These are phyloP conservation scores for Debaryomyces prosopidis DNA, from an alignment of 805 yeast species.

Conservation along the genomic window DNA sequence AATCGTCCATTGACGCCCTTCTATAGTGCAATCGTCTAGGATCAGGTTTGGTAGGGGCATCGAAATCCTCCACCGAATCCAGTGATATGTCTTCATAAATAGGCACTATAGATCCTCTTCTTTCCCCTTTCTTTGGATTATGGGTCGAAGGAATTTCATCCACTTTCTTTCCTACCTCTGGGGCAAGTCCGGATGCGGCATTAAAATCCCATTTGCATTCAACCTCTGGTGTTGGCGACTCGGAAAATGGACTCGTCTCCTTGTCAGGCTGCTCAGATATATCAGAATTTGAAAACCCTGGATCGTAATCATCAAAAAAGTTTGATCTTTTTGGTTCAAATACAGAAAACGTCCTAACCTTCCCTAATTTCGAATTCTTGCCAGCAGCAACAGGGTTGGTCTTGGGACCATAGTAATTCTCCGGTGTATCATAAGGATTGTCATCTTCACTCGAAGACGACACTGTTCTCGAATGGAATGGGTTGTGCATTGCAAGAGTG, in stretches of 20 bases:
- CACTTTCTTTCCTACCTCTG: not conserved
- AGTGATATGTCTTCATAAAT: constrained; percentile 14
- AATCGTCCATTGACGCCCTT: constrained; percentile 34
- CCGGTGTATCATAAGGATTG: constrained; percentile 73
- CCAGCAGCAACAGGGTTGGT: constrained; percentile 53
- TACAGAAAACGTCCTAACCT: constrained; percentile 61
- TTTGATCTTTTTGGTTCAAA: constrained; percentile 17
- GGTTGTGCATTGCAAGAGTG: not conserved
- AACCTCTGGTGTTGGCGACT: constrained; percentile 2
- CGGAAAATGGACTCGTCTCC: constrained; percentile 1
- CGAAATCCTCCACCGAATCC: constrained; percentile 6
- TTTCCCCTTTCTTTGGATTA: not conserved
- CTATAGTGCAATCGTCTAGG: constrained; percentile 16
- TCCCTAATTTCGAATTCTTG: constrained; percentile 41
- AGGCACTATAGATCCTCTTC: constrained; percentile 32
- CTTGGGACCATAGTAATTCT: constrained; percentile 57
- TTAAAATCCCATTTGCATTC: not conserved
- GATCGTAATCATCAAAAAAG: not conserved
- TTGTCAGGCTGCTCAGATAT: not conserved
- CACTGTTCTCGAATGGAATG: constrained; percentile 13
- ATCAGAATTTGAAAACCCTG: not conserved
- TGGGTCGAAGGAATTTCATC: not conserved
- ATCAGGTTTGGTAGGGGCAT: constrained; percentile 8
- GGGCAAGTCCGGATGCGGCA: not conserved
- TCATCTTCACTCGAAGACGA: constrained; percentile 46